A percentile compares a stretch with the other conserved stretches of the same genome.
Evolutionary conservation across 306 rosid genomes (phyloP).

Genomic region (Vigna hirtella): DNA sequence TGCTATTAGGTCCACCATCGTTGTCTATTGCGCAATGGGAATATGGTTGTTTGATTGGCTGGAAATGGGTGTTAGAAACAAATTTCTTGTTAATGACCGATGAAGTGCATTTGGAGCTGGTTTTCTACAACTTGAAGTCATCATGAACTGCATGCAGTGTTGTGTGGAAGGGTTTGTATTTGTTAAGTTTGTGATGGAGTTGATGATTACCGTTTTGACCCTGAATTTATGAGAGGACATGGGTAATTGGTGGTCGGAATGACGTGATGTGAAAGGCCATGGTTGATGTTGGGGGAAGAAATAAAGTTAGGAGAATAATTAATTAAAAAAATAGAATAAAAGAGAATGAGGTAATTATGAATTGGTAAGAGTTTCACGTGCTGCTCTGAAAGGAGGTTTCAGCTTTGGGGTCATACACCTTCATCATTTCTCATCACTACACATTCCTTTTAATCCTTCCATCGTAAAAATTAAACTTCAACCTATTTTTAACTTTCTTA

Average conservation of each 20-base stretch:
- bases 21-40: not conserved
- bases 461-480: not conserved
- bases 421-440: not conserved
- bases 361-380: slow-evolving; percentile 9
- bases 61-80: not conserved
- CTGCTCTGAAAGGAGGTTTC: not conserved
- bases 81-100: not conserved
- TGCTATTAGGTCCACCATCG: slow-evolving; percentile 34
- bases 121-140: too few species aligned
- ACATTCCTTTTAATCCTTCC: not conserved
- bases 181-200: slow-evolving; percentile 18
- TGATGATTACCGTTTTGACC: slow-evolving; percentile 9
- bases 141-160: not conserved
- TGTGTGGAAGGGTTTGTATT: not conserved
- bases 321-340: not conserved
- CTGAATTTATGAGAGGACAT: not conserved
- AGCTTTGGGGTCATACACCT: not conserved
- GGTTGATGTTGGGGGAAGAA: not conserved
- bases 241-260: not conserved
- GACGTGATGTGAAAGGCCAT: slow-evolving; percentile 4
- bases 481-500: not conserved
- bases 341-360: not conserved
- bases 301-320: not conserved
- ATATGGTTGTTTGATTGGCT: not conserved
- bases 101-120: not conserved